Base-by-base conservation (phyloP, 768 basidiomycete genomes). In the Podaxis sp. region DNA sequence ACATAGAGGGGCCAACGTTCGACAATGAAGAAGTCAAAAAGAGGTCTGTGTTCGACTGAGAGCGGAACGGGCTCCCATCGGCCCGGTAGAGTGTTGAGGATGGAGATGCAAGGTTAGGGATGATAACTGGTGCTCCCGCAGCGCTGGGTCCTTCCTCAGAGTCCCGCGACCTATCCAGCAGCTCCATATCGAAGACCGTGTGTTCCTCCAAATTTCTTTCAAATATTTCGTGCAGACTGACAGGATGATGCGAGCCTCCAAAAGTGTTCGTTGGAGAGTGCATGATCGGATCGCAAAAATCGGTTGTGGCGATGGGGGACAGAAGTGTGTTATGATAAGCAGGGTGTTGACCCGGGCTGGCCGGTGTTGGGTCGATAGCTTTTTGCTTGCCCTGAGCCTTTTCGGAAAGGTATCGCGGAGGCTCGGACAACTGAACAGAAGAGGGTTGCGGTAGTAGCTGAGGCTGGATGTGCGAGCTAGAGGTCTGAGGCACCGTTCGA, bases 341-440 rank as follows among this genome's bases (percentile, higher is more conserved):
- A 15, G 36, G 5, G 4, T 27, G 59, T 22, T 8, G 22, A 33
- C 17, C 17, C 17, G 51, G 17, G 25, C 41, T 33, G 8, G 22
- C 4, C 9, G 33, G 33, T 8, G 17, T 24, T 19, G 53, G 17
- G 6, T 61, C 54, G 24, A 61, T 15, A 19, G 60, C 60, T 46
- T 55, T 61, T 25, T 49, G 60, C n/a, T 61, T 61, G 3, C 60
- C 60, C 17, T 33, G 53, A 24, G 60, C 60, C 33, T 61, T 61
- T n/a, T 61, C 60, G 25, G 60, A 61, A 4, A 61, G 60, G 22
- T 47, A 40, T 15, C 6, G 46, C 4, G 19, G 54, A 5, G 43
- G 22, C 19, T 55, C 19, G 13, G 13, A n/a, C 49, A 1, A 27
- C 19, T 11, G 47, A 13, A 9, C 47, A 43, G 29, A 13, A 19